Evolutionary conservation across 768 basidiomycete species (phyloP).

Genomic region (Dioszegia crocea): DNA sequence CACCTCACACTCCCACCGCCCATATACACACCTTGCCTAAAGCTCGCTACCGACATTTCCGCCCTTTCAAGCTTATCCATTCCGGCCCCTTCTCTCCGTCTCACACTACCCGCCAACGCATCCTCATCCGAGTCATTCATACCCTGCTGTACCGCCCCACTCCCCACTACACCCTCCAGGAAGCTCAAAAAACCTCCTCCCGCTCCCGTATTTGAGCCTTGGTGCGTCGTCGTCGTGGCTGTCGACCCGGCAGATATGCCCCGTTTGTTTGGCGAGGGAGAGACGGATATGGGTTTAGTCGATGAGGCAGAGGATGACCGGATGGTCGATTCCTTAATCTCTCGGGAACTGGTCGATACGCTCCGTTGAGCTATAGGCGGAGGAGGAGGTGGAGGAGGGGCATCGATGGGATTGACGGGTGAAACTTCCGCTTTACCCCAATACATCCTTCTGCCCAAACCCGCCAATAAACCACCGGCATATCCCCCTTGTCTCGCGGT

Average conservation of each 20-base stretch:
- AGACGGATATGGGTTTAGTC: constrained; percentile 1
- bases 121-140: constrained; percentile 1
- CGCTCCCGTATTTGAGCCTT: neutral
- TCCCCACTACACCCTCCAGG: neutral
- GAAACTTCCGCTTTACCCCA: constrained; percentile 4
- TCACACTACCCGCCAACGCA: neutral
- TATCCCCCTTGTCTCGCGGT: constrained; percentile 2
- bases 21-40: constrained; percentile 3
- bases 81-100: neutral
- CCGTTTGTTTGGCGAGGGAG: neutral
- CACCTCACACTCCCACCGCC: neutral
- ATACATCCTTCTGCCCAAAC: constrained; percentile 13
- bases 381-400: constrained; percentile 2
- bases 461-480: constrained; percentile 2
- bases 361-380: neutral
- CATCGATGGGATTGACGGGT: constrained; percentile 3
- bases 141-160: neutral
- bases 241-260: neutral
- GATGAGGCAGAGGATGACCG: neutral
- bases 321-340: neutral
- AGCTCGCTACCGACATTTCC: constrained; percentile 11
- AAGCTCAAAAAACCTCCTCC: constrained; percentile 1
- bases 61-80: constrained; percentile 5
- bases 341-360: neutral
- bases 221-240: neutral